phyloP scores from a whole-genome alignment of 345 rosid genomes.

The Camelina laxa region DNA sequence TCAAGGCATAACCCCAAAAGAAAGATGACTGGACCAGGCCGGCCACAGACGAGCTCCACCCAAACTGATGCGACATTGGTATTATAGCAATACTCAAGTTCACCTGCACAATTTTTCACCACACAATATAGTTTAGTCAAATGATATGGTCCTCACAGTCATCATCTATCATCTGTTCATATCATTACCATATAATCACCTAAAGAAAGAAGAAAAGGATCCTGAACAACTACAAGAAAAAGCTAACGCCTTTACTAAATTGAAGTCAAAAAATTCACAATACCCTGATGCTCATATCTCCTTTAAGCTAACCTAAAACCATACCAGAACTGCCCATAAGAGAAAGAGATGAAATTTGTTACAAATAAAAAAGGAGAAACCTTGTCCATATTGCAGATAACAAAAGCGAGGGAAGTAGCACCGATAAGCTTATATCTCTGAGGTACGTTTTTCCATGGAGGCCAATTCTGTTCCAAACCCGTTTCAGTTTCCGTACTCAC shows the following conservation, averaged over 20 bases:
- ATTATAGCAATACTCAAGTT: slow-evolving; percentile 94
- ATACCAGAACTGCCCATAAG: not conserved
- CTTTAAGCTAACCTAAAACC: not conserved
- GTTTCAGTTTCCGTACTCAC: slow-evolving; percentile 51
- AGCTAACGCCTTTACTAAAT: not conserved
- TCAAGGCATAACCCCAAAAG: slow-evolving; percentile 96
- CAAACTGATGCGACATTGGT: slow-evolving; percentile 96
- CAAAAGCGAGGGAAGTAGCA: slow-evolving; percentile 89
- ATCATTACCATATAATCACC: not conserved
- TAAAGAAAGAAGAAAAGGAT: not conserved
- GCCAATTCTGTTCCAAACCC: slow-evolving; percentile 68
- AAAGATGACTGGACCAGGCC: slow-evolving; percentile 94
- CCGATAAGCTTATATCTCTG: slow-evolving; percentile 80
- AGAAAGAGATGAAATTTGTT: not conserved
- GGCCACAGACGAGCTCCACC: slow-evolving; percentile 85
- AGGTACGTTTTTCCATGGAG: slow-evolving; percentile 81
- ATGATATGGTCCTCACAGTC: slow-evolving; percentile 2
- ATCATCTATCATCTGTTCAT: slow-evolving; percentile 1
- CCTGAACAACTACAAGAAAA: not conserved
- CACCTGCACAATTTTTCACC: slow-evolving; percentile 57
- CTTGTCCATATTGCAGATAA: slow-evolving; percentile 97
- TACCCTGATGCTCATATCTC: slow-evolving; percentile 16
- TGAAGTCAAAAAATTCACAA: slow-evolving; percentile 3
- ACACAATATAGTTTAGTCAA: slow-evolving; percentile 1
- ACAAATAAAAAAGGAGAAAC: slow-evolving; percentile 26